Percentiles rank a stretch among this genome's conserved stretches.
These are phyloP conservation scores for Acidomyces sp. DNA, from an alignment of 495 filamentous ascomycete species.

Conservation along the genomic window DNA sequence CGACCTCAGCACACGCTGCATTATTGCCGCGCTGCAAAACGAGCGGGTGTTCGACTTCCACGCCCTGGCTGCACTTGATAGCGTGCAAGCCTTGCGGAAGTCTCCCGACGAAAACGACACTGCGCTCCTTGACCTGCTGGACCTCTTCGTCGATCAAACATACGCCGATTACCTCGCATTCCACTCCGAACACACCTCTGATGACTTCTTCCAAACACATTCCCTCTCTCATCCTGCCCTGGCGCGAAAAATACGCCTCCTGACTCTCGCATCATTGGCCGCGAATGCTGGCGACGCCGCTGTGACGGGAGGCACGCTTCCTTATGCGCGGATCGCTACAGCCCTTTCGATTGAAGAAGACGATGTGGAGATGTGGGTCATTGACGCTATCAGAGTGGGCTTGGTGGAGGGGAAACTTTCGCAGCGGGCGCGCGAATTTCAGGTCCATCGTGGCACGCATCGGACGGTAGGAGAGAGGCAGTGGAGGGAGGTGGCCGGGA, in stretches of 20 bases:
- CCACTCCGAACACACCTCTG: constrained; percentile 63
- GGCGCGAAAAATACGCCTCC: constrained; percentile 81
- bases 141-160: constrained; percentile 85
- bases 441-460: constrained; percentile 88
- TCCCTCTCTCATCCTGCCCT: constrained; percentile 49
- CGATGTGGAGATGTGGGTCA: constrained; percentile 95
- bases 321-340: constrained; percentile 68
- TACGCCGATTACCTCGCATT: constrained; percentile 94
- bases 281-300: constrained; percentile 60
- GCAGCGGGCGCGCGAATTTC: constrained; percentile 80
- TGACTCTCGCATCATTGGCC: constrained; percentile 81
- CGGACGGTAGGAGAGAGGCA: constrained; percentile 95
- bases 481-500: constrained; percentile 83
- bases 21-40: constrained; percentile 66
- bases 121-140: constrained; percentile 74
- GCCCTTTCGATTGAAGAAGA: constrained; percentile 65
- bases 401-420: constrained; percentile 90
- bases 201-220: constrained; percentile 65
- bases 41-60: constrained; percentile 83
- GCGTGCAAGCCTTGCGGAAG: constrained; percentile 71
- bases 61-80: constrained; percentile 73
- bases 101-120: no score
- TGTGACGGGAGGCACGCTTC: no score
- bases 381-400: constrained; percentile 88
- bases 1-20: constrained; percentile 66